A percentile compares a stretch with the other conserved stretches of the same genome.
These are phyloP conservation scores for Penicillium bovifimosum DNA, from an alignment of 495 filamentous ascomycete genomes.

Conservation along the genomic window DNA sequence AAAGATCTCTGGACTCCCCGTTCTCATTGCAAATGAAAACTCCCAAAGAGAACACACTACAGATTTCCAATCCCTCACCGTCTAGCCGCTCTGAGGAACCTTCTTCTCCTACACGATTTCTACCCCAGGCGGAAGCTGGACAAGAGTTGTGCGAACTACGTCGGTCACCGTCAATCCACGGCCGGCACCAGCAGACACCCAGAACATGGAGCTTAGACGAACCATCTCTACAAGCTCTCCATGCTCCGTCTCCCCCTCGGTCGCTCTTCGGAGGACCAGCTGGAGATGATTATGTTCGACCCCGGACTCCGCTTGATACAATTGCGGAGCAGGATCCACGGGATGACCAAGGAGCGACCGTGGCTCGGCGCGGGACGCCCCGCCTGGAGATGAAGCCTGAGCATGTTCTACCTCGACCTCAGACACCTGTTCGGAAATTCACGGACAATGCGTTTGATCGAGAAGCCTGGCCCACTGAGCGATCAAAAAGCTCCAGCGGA, in stretches of 20 bases:
- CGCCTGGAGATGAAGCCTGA: constrained; percentile 40
- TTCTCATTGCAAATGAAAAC: constrained; percentile 38
- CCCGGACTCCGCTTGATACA: constrained; percentile 35
- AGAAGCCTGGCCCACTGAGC: constrained; percentile 48
- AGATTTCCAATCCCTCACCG: not conserved
- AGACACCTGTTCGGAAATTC: constrained; percentile 40
- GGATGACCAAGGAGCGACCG: constrained; percentile 16
- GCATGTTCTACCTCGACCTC: constrained; percentile 39
- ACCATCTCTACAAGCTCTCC: constrained; percentile 15
- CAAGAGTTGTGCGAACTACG: constrained; percentile 26
- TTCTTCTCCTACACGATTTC: constrained; percentile 15
- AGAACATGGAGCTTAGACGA: constrained; percentile 34
- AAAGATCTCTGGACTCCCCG: constrained; percentile 16
- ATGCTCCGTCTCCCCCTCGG: constrained; percentile 21
- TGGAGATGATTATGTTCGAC: constrained; percentile 24
- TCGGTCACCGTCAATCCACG: constrained; percentile 37
- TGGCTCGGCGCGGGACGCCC: constrained; percentile 30
- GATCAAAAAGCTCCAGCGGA: constrained; percentile 23
- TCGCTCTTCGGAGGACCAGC: constrained; percentile 25
- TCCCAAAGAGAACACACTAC: constrained; percentile 42
- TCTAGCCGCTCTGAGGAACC: constrained; percentile 15
- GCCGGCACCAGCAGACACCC: constrained; percentile 26
- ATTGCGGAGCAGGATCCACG: constrained; percentile 39
- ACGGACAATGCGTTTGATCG: constrained; percentile 49
- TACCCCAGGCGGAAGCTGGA: constrained; percentile 13